These are phyloP conservation scores for Venturia aucupariae DNA, from an alignment of 2,329 filamentous ascomycete genomes.

Conservation along the genomic window DNA sequence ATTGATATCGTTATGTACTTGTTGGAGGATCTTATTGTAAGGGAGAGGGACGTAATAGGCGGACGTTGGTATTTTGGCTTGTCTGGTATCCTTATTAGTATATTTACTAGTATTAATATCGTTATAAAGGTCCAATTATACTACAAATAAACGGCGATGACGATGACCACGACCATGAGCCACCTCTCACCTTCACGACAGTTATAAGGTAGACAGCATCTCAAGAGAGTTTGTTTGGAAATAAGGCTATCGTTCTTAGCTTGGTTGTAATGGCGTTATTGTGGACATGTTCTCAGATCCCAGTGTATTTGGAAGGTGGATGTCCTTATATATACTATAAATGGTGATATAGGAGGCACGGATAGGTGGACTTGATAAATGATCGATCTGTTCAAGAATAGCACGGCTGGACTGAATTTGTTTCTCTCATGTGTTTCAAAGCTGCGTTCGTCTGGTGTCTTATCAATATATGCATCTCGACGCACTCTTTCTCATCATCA, in stretches of 20 bases:
- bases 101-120: too few species aligned
- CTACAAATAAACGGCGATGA: constrained; percentile 38
- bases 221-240: background rate
- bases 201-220: constrained; percentile 34
- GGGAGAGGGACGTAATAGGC: too few species aligned
- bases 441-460: background rate
- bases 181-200: constrained; percentile 38
- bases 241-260: background rate
- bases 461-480: background rate
- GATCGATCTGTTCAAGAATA: too few species aligned
- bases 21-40: too few species aligned
- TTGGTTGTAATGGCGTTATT: constrained; percentile 46
- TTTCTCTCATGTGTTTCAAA: too few species aligned
- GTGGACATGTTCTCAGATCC: constrained; percentile 49
- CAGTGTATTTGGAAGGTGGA: constrained; percentile 25
- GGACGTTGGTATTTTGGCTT: too few species aligned
- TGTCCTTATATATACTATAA: constrained; percentile 45
- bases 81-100: too few species aligned
- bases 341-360: constrained; percentile 46
- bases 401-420: too few species aligned
- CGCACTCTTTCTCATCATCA: background rate
- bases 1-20: too few species aligned
- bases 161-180: constrained; percentile 38
- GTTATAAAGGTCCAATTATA: too few species aligned
- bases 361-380: constrained; percentile 40